Conservation (phyloP, 2,329 filamentous ascomycete species). For the Tolypocladium album region DNA sequence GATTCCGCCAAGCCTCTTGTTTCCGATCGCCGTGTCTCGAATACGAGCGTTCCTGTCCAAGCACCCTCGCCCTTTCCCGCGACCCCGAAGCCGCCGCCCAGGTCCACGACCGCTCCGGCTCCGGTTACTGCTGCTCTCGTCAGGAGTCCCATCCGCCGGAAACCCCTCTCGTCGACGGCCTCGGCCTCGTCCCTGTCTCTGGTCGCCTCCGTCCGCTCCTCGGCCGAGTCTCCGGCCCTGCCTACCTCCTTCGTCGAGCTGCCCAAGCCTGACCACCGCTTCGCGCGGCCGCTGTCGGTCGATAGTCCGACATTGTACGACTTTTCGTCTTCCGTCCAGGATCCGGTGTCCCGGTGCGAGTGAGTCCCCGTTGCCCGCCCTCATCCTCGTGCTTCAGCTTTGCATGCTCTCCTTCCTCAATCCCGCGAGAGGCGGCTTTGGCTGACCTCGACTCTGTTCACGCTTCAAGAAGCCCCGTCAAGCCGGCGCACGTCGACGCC, state of each 20-base stretch:
- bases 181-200: conserved; percentile 36
- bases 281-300: conserved; percentile 42
- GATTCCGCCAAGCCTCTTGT: neutral
- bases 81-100: conserved; percentile 5
- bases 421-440: conserved; percentile 1
- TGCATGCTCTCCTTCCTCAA: neutral
- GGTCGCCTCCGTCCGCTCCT: conserved; percentile 28
- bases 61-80: neutral
- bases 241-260: conserved; percentile 26
- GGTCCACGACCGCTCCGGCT: conserved; percentile 6
- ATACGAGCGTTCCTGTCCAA: neutral
- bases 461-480: conserved; percentile 12
- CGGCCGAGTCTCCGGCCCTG: conserved; percentile 4
- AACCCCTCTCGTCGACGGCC: conserved; percentile 47
- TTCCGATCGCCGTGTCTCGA: neutral
- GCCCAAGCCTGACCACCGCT: conserved; percentile 38
- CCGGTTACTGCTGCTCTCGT: conserved; percentile 6
- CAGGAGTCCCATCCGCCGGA: conserved; percentile 39
- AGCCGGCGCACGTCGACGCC: conserved; percentile 12
- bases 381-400: neutral
- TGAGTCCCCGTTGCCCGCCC: conserved; percentile 11
- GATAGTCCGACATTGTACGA: conserved; percentile 55
- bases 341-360: conserved; percentile 10
- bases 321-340: conserved; percentile 27
- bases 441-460: conserved; percentile 15